Evolutionary conservation across 2,329 filamentous ascomycete species (phyloP), one percentile per base, ranked within the genome.

Genomic region (Trichoderma polysporum): DNA sequence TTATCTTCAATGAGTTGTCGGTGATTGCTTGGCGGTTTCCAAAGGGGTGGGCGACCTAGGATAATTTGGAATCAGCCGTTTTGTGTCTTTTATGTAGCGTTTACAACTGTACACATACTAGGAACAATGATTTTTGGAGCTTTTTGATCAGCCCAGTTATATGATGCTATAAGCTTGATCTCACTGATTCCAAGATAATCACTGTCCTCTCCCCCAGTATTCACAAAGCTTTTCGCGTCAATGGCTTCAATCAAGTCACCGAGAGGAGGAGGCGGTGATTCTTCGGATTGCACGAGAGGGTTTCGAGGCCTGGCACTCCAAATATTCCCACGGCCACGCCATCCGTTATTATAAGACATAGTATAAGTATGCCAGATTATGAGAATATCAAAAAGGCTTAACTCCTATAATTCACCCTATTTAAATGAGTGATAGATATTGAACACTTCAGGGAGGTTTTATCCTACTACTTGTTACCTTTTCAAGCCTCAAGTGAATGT

Each of bases 111-210:
- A 33, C 1, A 58, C 37, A 19, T 73, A 68, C 83, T 82, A 22
- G 82, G 82, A 22, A 84, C 75, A 25, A 77, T 76, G 67, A 85
- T 84, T 25, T 79, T 82, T 6, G 81, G 79, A 7, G 67, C 71
- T 0, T 74, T 63, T 27, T 74, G 73, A 60, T 81, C 77, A 60
- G 83, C 75, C 83, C 82, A 85, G 71, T 81, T 85, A 72, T 85
- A 85, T 2, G 83, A 85, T 2, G 82, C 75, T 12, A 84, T 68
- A 54, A 79, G 74, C 61, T 78, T 73, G 9, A 79, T 76, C 33
- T 79, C 70, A 4, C 75, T 77, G 67, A 83, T 82, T 4, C 65
- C 61, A 17, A 49, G 58, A 0, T 12, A 7, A 7, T 9, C 9
- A 3, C 47, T 9, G 3, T 22, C 39, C 7, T 22, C 39, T 9